Evolutionary conservation across 2,329 filamentous ascomycete species (phyloP).

Genomic region (Diaporthe helianthi): DNA sequence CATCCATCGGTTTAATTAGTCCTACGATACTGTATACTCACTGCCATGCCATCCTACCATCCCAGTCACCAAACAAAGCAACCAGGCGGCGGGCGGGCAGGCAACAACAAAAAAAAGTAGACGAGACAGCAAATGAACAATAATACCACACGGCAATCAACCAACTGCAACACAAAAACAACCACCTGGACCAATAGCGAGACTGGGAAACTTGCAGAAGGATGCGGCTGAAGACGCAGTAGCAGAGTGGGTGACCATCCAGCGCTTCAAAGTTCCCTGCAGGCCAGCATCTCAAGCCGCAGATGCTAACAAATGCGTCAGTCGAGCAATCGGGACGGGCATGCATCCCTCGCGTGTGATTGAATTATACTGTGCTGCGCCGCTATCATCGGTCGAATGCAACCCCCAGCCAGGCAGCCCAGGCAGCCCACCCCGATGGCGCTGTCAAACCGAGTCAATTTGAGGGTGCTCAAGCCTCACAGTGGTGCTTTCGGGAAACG

Average conservation of each 20-base stretch:
- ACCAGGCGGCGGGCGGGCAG: not conserved
- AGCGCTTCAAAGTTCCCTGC: not conserved
- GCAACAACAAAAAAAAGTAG: not conserved
- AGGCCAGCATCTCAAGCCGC: constrained; percentile 14
- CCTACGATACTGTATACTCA: not conserved
- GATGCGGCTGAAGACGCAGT: constrained; percentile 17
- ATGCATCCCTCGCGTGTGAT: constrained; percentile 2
- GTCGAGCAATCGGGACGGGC: constrained; percentile 5
- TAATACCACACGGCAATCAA: not conserved
- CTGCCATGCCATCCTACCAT: not conserved
- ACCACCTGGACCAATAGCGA: not conserved
- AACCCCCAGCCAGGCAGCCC: not conserved
- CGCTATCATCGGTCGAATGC: not conserved
- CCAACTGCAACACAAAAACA: not conserved
- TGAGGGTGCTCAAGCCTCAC: too few relatives aligned
- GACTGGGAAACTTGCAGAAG: constrained; percentile 6
- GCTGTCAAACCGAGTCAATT: not conserved
- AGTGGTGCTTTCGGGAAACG: not conserved
- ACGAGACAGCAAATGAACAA: not conserved
- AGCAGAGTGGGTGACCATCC: not conserved
- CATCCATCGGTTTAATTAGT: not conserved
- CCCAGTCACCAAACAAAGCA: not conserved
- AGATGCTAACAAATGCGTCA: not conserved
- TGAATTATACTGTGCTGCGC: not conserved
- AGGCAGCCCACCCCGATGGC: not conserved